Evolutionary conservation across 2,329 filamentous ascomycete genomes (phyloP).

Genomic region (Nigrospora sphaerica): DNA sequence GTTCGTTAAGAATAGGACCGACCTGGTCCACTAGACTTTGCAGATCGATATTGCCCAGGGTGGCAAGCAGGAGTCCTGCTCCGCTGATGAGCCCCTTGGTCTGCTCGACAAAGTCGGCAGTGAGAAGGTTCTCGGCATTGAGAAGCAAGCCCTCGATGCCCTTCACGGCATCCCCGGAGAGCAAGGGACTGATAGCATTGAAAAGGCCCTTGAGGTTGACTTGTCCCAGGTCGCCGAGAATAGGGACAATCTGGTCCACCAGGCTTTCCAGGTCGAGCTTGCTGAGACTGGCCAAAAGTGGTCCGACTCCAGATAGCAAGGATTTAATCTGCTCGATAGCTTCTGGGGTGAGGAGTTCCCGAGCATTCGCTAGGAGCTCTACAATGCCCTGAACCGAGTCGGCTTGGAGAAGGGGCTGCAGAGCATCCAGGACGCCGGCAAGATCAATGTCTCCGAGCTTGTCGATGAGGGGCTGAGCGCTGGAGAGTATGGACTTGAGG

Average conservation of each 20-base stretch:
- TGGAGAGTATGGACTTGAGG: no score
- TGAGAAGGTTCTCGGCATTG: conserved; percentile 23
- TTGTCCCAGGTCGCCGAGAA: conserved; percentile 20
- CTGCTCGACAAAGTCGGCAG: conserved; percentile 17
- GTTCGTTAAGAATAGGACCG: conserved; percentile 20
- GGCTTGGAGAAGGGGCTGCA: conserved; percentile 17
- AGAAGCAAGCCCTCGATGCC: conserved; percentile 23
- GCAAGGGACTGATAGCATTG: conserved; percentile 24
- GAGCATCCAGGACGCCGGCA: conserved; percentile 8
- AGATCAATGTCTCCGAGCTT: conserved; percentile 21
- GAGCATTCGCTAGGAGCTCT: conserved; percentile 16
- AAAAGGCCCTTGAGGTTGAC: conserved; percentile 21
- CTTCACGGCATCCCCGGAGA: conserved; percentile 23
- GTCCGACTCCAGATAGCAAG: conserved; percentile 12
- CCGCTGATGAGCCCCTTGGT: conserved; percentile 19
- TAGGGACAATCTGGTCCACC: conserved; percentile 16
- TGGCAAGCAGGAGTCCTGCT: conserved; percentile 15
- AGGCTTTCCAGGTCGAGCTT: conserved; percentile 17
- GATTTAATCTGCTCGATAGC: conserved; percentile 10
- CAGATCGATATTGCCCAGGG: conserved; percentile 15
- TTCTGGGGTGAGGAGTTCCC: conserved; percentile 13
- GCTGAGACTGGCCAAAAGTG: conserved; percentile 10
- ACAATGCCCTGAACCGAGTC: conserved; percentile 18
- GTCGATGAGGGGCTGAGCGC: no score
- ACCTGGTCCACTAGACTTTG: conserved; percentile 18